Evolutionary conservation across 2,329 filamentous ascomycete genomes (phyloP).

Genomic region (Coniochaeta sp.): DNA sequence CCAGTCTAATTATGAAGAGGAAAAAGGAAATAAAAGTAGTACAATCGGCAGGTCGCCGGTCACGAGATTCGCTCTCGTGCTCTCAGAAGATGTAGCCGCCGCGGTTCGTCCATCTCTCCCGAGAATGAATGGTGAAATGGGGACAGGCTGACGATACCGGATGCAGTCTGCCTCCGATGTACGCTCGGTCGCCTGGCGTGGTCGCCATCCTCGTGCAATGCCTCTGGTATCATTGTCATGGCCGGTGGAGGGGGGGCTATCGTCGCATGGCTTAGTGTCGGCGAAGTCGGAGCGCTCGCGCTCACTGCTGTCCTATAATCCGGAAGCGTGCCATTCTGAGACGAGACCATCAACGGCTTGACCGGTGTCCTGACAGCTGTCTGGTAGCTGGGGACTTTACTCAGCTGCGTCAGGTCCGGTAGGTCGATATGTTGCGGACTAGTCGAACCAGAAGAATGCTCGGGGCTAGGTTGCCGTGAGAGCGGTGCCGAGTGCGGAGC

Average conservation of each 20-base stretch:
- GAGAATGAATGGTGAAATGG: slow-evolving; percentile 15
- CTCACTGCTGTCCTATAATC: slow-evolving; percentile 59
- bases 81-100: slow-evolving; percentile 27
- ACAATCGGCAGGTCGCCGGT: not conserved
- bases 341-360: slow-evolving; percentile 40
- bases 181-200: not conserved
- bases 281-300: slow-evolving; percentile 43
- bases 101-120: slow-evolving; percentile 21
- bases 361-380: slow-evolving; percentile 64
- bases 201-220: slow-evolving; percentile 12
- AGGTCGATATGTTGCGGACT: slow-evolving; percentile 51
- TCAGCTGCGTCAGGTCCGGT: slow-evolving; percentile 56
- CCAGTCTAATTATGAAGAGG: not conserved
- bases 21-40: slow-evolving; percentile 2
- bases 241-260: slow-evolving; percentile 13
- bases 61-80: slow-evolving; percentile 25
- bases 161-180: slow-evolving; percentile 10
- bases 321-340: slow-evolving; percentile 47
- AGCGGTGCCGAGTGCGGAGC: slow-evolving; percentile 26
- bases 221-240: slow-evolving; percentile 22
- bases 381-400: slow-evolving; percentile 69
- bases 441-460: slow-evolving; percentile 42
- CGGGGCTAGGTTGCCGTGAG: slow-evolving; percentile 48
- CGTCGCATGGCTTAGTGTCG: slow-evolving; percentile 29
- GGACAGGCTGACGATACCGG: slow-evolving; percentile 13